A percentile compares a stretch with the other conserved stretches of the same genome.
Evolutionary conservation across 768 basidiomycete genomes (phyloP).

Genomic region (Amanita fuliginea): DNA sequence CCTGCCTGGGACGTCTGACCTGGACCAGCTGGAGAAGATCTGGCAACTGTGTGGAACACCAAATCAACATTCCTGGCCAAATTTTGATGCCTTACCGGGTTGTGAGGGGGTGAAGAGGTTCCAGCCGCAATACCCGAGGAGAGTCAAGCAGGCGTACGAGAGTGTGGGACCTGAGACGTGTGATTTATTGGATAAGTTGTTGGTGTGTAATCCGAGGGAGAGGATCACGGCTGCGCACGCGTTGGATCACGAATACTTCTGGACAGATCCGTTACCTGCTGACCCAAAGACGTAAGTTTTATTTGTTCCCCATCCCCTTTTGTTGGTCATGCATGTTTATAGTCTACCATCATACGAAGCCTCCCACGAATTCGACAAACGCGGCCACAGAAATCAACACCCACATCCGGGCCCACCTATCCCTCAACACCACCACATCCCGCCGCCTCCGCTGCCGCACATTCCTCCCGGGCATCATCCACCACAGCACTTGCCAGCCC

Average conservation of each 20-base stretch:
- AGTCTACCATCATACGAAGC: slow-evolving; percentile 73
- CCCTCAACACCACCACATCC: slow-evolving; percentile 11
- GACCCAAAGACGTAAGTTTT: slow-evolving; percentile 64
- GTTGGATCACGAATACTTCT: slow-evolving; percentile 90
- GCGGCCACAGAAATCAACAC: slow-evolving; percentile 42
- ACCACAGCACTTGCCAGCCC: slow-evolving; percentile 14
- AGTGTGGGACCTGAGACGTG: slow-evolving; percentile 63
- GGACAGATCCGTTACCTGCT: slow-evolving; percentile 81
- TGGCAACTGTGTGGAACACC: slow-evolving; percentile 87
- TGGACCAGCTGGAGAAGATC: slow-evolving; percentile 89
- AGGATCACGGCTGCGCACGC: slow-evolving; percentile 81
- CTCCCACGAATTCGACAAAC: slow-evolving; percentile 76
- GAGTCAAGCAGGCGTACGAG: slow-evolving; percentile 46
- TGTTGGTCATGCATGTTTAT: neutral
- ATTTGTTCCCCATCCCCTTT: neutral
- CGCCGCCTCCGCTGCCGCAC: slow-evolving; percentile 13
- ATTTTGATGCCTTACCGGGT: slow-evolving; percentile 63
- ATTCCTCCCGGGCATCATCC: slow-evolving; percentile 7
- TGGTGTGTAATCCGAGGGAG: slow-evolving; percentile 74
- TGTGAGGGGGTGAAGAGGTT: slow-evolving; percentile 73
- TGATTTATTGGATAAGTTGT: slow-evolving; percentile 73
- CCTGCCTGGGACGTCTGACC: slow-evolving; percentile 75
- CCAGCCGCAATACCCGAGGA: slow-evolving; percentile 33
- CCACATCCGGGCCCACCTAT: slow-evolving; percentile 4
- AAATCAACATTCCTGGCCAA: slow-evolving; percentile 72